These are phyloP conservation scores for Teratosphaeria gauchensis DNA, from an alignment of 2,329 filamentous ascomycete species.

Conservation along the genomic window DNA sequence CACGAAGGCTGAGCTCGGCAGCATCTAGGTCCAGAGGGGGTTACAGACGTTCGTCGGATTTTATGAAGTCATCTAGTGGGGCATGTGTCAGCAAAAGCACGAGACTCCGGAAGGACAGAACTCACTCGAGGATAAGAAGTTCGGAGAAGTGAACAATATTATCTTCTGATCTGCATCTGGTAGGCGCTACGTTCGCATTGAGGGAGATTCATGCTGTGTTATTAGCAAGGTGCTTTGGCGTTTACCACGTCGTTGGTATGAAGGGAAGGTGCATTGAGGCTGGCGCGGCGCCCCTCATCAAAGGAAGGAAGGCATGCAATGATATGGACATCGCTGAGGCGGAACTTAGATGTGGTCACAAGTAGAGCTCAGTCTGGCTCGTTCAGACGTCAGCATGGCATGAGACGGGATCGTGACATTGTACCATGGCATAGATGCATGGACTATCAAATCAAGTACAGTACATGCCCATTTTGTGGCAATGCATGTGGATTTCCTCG, in stretches of 20 bases:
- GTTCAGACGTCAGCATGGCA: background rate
- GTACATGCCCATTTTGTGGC: background rate
- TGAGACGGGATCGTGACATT: background rate
- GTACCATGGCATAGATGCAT: too few relatives aligned
- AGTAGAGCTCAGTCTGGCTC: background rate
- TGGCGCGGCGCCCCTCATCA: background rate
- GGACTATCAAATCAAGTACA: background rate
- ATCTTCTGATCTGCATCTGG: background rate
- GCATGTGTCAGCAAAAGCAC: constrained; percentile 19
- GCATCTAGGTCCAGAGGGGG: constrained; percentile 6
- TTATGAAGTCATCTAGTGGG: constrained; percentile 10
- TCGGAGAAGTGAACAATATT: constrained; percentile 7
- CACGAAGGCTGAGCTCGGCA: constrained; percentile 13
- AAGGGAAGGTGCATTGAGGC: background rate
- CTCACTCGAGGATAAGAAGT: constrained; percentile 10
- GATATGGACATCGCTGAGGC: background rate
- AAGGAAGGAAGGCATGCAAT: background rate
- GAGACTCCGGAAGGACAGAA: constrained; percentile 12
- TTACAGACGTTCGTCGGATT: constrained; percentile 14
- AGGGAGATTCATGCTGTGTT: background rate
- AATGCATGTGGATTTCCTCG: background rate
- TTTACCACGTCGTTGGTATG: background rate
- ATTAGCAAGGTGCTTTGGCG: background rate
- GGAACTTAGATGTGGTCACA: background rate
- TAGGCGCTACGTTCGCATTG: background rate